Percentiles rank a stretch among this genome's conserved stretches.
Conservation (phyloP, 495 filamentous ascomycete genomes). For the Podospora appendiculata region DNA sequence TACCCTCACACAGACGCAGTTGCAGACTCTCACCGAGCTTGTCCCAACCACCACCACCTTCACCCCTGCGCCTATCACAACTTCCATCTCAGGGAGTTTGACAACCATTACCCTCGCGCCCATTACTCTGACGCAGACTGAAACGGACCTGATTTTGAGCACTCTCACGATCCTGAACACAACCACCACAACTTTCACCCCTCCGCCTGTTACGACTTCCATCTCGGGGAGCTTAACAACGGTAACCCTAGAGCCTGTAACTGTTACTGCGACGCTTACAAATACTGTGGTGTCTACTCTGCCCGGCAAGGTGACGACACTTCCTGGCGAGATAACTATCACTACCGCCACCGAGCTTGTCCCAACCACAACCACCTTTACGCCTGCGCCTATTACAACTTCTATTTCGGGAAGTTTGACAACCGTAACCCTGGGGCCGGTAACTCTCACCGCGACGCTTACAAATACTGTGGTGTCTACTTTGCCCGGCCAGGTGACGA, state of each 20-base stretch:
- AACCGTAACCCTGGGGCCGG: conserved; percentile 13
- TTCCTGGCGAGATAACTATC: not conserved
- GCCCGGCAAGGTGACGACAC: not conserved
- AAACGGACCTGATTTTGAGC: too few relatives aligned
- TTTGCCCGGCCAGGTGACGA: conserved; percentile 19
- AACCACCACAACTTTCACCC: not conserved
- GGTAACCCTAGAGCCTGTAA: conserved; percentile 7
- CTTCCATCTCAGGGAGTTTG: conserved; percentile 5
- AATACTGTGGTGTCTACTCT: not conserved
- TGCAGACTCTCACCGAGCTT: not conserved
- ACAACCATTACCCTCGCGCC: conserved; percentile 14
- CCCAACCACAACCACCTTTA: conserved; percentile 1
- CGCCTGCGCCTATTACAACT: conserved; percentile 9
- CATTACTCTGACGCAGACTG: not conserved
- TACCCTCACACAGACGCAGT: not conserved
- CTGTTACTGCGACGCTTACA: conserved; percentile 4
- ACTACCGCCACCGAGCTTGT: not conserved
- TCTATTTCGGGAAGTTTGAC: conserved; percentile 6
- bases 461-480: not conserved
- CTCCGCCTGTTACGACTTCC: conserved; percentile 7
- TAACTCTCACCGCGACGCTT: not conserved
- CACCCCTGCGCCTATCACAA: conserved; percentile 2
- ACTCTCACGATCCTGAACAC: conserved; percentile 1
- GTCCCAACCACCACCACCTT: not conserved
- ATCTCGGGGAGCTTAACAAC: conserved; percentile 10